Base-by-base conservation (phyloP, 345 rosid species). In the Tarenaya hassleriana region DNA sequence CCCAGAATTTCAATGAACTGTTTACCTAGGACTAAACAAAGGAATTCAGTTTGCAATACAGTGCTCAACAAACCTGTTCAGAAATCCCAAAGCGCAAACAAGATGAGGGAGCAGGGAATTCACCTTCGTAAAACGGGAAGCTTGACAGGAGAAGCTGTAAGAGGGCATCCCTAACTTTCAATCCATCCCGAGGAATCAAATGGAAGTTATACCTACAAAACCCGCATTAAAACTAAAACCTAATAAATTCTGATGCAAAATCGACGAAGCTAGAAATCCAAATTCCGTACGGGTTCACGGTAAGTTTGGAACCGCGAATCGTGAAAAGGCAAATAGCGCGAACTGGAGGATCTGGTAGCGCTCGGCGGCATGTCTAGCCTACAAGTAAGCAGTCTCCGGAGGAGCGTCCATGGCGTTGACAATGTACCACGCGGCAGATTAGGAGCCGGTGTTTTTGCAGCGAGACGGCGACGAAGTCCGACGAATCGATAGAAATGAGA, bases 101-200 rank as follows among this genome's bases (percentile, higher is more conserved):
- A n/a, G n/a, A n/a, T n/a, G n/a, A n/a, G n/a, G n/a, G n/a, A n/a
- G n/a, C n/a, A n/a, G n/a, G n/a, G n/a, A n/a, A n/a, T n/a, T n/a
- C n/a, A n/a, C n/a, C n/a, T n/a, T n/a, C 27, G 63, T 62, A 66
- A 91, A 74, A 69, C 60, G 66, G 0, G 95, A 78, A 1, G 92
- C 57, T 61, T 91, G 96, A 50, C 98, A 91, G 8, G 82, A 70
- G 68, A 91, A 87, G 68, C 80, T 82, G 64, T 82, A 91, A 66
- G 82, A 77, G 17, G 96, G 96, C 84, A 82, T 77, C 55, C 94
- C 91, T 5, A 69, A 56, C 56, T 70, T 84, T n/a, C 27, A 74
- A 51, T 41, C 84, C 96, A 76, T 87, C 88, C 53, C 96, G 69
- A 10, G 96, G 98, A 64, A 80, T 87, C 77, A 91, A 72, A 59